These are phyloP conservation scores for Opeltia flavorubescens DNA, from an alignment of 495 filamentous ascomycete species.

Conservation along the genomic window DNA sequence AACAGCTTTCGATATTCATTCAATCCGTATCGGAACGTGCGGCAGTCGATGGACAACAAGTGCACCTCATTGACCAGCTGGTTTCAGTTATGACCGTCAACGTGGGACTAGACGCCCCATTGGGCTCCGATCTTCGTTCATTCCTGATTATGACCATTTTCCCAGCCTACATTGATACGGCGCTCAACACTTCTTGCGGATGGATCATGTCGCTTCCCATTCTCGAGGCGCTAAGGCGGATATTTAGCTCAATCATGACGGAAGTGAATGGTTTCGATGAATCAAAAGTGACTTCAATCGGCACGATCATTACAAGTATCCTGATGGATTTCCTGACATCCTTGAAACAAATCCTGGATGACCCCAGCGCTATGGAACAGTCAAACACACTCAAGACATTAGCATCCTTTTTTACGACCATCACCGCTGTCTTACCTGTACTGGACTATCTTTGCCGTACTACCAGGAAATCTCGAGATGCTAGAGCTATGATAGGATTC, in stretches of 20 bases:
- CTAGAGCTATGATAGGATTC: slow-evolving; percentile 19
- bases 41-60: slow-evolving; percentile 44
- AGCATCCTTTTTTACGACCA: slow-evolving; percentile 28
- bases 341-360: slow-evolving; percentile 19
- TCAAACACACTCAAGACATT: slow-evolving; percentile 27
- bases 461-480: slow-evolving; percentile 11
- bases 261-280: slow-evolving; percentile 33
- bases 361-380: slow-evolving; percentile 24
- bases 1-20: slow-evolving; percentile 46
- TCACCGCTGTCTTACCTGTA: slow-evolving; percentile 31
- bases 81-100: slow-evolving; percentile 36
- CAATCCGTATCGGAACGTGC: slow-evolving; percentile 52
- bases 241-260: slow-evolving; percentile 33
- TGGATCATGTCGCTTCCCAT: slow-evolving; percentile 47
- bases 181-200: slow-evolving; percentile 35
- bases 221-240: slow-evolving; percentile 31
- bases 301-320: slow-evolving; percentile 28
- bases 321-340: slow-evolving; percentile 29
- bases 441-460: slow-evolving; percentile 39
- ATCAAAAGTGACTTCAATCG: slow-evolving; percentile 28
- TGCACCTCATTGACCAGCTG: slow-evolving; percentile 44
- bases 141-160: slow-evolving; percentile 46
- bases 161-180: slow-evolving; percentile 46
- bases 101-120: slow-evolving; percentile 29
- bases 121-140: slow-evolving; percentile 37